Base-by-base conservation (phyloP, 495 filamentous ascomycete species). In the Aspergillus carlsbadensis region DNA sequence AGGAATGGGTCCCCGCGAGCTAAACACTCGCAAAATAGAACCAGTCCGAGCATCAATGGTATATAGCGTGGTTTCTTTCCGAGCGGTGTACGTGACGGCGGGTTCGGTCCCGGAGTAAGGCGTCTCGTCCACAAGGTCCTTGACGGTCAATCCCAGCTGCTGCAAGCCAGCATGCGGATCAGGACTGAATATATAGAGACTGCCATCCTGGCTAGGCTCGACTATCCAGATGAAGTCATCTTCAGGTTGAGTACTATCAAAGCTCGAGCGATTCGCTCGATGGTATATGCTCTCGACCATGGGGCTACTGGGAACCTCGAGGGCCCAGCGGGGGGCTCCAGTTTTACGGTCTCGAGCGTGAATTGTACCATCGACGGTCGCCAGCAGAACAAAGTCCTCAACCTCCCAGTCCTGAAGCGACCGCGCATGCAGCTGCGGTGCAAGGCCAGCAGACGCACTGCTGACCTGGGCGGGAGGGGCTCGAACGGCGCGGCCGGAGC, bases 331-430 rank as follows among this genome's bases (percentile, higher is more conserved):
- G 55, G 84, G 79, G 42, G 86, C 74, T 47, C 94, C 94, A 55
- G 85, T 92, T 68, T 88, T 89, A 61, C 94, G 82, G 76, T 97
- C 91, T 75, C 86, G 84, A 66, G 95, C 94, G 79, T 96, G 89
- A 70, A 98, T 84, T 58, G 88, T 89, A 78, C 94, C 94, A 79
- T 98, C 91, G 80, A 98, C 88, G 82, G 95, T 98, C 88, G 95
- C 92, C 87, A 98, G 78, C 78, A 98, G 88, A 71, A 98, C 89
- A 85, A 97, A 95, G 78, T 98, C 92, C 88, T 98, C 93, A 75
- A 96, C 92, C 84, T 96, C 90, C 92, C 92, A 98, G 69, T 97
- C 94, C 83, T 95, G 87, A 81, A 98, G 74, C 74, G 86, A 92
- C 84, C 92, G 92, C 91, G 92, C 92, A 84, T 83, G 75, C 68